Conservation (phyloP, 2,329 filamentous ascomycete species). For the Pestalotiopsis sp. region DNA sequence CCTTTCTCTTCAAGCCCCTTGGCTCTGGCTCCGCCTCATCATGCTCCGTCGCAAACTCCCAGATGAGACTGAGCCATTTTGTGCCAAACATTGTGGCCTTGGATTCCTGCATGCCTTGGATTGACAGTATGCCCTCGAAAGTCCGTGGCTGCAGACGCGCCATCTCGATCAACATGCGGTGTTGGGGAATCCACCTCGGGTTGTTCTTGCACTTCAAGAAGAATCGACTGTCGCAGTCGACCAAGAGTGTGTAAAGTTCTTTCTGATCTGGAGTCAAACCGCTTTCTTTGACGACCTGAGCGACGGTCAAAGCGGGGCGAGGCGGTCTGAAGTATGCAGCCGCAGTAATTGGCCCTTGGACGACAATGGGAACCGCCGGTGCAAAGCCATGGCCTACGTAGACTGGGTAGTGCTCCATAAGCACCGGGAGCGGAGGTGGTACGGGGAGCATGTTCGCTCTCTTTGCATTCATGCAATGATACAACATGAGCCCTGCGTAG, state of each 20-base stretch:
- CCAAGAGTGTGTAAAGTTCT: not conserved
- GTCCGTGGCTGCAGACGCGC: too few relatives aligned
- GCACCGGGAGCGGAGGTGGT: constrained; percentile 19
- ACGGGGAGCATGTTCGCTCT: constrained; percentile 20
- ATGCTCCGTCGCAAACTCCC: not conserved
- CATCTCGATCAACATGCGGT: too few relatives aligned
- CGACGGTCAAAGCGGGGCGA: not conserved
- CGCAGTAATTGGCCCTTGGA: not conserved
- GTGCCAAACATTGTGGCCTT: too few relatives aligned
- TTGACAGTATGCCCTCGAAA: too few relatives aligned
- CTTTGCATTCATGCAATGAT: constrained; percentile 25
- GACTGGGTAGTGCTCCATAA: constrained; percentile 15
- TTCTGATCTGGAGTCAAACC: not conserved
- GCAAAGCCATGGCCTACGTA: constrained; percentile 7
- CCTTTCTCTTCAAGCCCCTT: not conserved
- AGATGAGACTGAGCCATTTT: too few relatives aligned
- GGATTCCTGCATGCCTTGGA: too few relatives aligned
- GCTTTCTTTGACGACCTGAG: not conserved
- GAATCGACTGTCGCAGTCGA: too few relatives aligned
- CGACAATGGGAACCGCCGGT: not conserved
- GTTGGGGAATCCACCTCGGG: too few relatives aligned
- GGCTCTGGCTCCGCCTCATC: not conserved
- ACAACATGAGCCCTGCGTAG: constrained; percentile 27
- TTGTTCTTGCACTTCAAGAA: too few relatives aligned
- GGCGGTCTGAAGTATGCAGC: not conserved